Base-by-base conservation (phyloP, 2,329 filamentous ascomycete species). In the Hypoxylon rubiginosum region DNA sequence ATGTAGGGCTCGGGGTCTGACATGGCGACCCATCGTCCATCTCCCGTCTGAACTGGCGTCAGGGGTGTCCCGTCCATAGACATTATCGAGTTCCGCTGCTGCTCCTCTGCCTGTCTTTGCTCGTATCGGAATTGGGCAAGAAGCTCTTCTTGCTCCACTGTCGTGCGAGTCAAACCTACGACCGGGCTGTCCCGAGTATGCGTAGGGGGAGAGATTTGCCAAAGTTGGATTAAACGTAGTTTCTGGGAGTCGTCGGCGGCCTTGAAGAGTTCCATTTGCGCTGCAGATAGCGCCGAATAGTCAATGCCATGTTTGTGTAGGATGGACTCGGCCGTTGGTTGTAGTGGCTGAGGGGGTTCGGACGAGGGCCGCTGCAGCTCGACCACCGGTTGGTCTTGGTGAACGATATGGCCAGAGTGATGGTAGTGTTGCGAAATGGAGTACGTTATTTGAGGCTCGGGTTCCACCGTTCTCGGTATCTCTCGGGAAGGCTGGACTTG, bases 391-490 rank as follows among this genome's bases (percentile, higher is more conserved):
- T 75, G 72, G 19, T 80, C 77, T 58, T 83, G 82, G 19, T 80
- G 79, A 51, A 76, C 83, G 66, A 90, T 76, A 76, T 97, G 92
- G 48, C 91, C 83, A 8, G 92, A 93, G 76, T 94, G 93, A 69
- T 91, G 91, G 78, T 97, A 97, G 78, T 97, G 93, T 75, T 92
- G 90, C 9, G 92, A 92, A 71, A 92, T 88, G 63, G 86, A 90
- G 81, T 96, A 97, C 67, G 86, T 83, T 68, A 92, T 90, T 61
- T 80, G 79, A 48, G 74, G 76, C 58, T 75, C 78, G 19, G 70
- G 70, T 67, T 72, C 67, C 66, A 69, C 59, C 72, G 71, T 72
- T 77, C 46, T 78, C 17, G 72, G 72, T 59, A 77, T 74, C 49
- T 79, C 73, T 49, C 76, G 72, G 6, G 70, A 69, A 5, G 53